Conservation (phyloP, 2,329 filamentous ascomycete genomes). For the Fusarium metavorans region DNA sequence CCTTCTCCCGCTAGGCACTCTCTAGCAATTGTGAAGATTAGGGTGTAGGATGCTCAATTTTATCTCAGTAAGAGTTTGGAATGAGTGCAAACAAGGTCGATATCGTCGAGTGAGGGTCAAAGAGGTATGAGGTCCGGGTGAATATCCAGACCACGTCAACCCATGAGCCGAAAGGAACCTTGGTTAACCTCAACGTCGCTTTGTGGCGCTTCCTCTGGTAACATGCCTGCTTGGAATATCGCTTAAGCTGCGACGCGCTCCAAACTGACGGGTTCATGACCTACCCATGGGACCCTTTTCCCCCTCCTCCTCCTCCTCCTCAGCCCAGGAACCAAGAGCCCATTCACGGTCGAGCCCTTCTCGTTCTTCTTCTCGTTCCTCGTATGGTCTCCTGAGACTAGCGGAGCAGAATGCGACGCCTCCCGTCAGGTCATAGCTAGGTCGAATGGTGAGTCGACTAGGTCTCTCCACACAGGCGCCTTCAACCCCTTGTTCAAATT, state of each 20-base stretch:
- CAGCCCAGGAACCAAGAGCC: slow-evolving; percentile 14
- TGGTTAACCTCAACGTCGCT: background rate
- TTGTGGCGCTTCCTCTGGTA: slow-evolving; percentile 4
- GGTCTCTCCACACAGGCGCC: slow-evolving; percentile 8
- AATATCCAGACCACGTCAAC: background rate
- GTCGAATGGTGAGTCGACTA: background rate
- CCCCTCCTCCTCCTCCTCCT: slow-evolving; percentile 5
- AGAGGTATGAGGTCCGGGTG: background rate
- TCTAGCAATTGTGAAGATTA: background rate
- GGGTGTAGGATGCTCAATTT: background rate
- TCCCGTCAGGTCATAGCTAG: slow-evolving; percentile 11
- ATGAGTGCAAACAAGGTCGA: background rate
- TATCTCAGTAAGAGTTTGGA: background rate
- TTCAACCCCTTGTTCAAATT: slow-evolving; percentile 1
- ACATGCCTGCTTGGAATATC: background rate
- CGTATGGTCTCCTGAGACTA: slow-evolving; percentile 1
- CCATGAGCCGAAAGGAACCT: slow-evolving; percentile 11
- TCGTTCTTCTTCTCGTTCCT: background rate
- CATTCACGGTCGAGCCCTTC: slow-evolving; percentile 9
- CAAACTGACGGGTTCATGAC: slow-evolving; percentile 9
- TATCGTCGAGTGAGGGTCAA: background rate
- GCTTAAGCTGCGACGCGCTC: background rate
- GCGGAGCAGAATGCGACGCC: background rate
- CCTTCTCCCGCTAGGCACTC: background rate
- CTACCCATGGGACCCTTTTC: background rate